Conservation (phyloP, 2,329 filamentous ascomycete genomes). For the Neonectria sp. region DNA sequence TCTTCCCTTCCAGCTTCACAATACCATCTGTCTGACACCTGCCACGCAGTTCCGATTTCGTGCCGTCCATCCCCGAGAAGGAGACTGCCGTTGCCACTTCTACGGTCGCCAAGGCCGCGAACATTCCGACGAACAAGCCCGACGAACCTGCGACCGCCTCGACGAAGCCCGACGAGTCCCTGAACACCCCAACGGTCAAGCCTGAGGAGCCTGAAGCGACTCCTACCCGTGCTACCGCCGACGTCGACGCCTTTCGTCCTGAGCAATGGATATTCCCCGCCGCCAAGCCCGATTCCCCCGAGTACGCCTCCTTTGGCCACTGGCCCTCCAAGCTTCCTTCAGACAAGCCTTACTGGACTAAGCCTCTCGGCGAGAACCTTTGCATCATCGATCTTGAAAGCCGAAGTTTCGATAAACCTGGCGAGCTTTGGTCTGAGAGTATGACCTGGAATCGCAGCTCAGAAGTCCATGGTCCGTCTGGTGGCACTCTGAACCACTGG, state of each 20-base stretch:
- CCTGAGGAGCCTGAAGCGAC: neutral
- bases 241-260: conserved; percentile 9
- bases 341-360: conserved; percentile 45
- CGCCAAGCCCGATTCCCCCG: conserved; percentile 10
- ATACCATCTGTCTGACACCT: neutral
- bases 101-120: neutral
- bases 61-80: neutral
- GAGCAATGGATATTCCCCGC: conserved; percentile 26
- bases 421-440: neutral
- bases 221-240: neutral
- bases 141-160: neutral
- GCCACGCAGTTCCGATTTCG: neutral
- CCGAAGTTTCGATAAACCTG: neutral
- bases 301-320: conserved; percentile 26
- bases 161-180: neutral
- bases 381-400: conserved; percentile 62
- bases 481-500: conserved; percentile 61
- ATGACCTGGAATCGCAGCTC: conserved; percentile 29
- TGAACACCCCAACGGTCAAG: neutral
- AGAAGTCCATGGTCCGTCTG: conserved; percentile 54
- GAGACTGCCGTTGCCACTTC: neutral
- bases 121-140: neutral
- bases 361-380: conserved; percentile 55
- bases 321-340: conserved; percentile 31
- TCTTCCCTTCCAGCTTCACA: neutral